Conservation (phyloP, 176 grass and related monocot genomes). For the Chloris gayana region DNA sequence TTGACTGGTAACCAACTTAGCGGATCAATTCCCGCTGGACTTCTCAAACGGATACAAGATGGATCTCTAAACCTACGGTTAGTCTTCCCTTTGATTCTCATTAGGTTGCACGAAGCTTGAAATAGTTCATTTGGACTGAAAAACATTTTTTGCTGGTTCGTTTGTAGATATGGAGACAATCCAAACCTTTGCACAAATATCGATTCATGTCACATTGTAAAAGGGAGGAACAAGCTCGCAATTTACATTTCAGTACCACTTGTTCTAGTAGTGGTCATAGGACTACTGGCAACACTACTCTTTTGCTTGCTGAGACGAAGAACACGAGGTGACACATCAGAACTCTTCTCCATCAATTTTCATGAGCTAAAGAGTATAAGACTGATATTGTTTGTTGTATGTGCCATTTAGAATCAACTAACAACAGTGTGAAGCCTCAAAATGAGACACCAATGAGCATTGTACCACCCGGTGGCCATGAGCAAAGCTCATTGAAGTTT, state of each 20-base stretch:
- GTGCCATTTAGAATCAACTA: neutral
- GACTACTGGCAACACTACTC: neutral
- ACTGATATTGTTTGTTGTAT: no score
- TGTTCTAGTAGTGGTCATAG: slow-evolving; percentile 21
- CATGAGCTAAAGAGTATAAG: neutral
- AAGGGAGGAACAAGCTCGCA: slow-evolving; percentile 38
- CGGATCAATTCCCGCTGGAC: slow-evolving; percentile 50
- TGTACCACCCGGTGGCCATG: neutral
- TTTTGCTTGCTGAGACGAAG: slow-evolving; percentile 11
- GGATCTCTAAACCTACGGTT: slow-evolving; percentile 50
- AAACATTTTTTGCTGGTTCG: neutral
- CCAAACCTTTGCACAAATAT: slow-evolving; percentile 33
- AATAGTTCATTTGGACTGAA: no score
- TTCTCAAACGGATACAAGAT: slow-evolving; percentile 45
- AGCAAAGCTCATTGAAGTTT: slow-evolving; percentile 18
- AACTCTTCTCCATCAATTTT: neutral
- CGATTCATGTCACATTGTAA: slow-evolving; percentile 26
- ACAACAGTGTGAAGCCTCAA: slow-evolving; percentile 20
- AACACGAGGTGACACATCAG: slow-evolving; percentile 20
- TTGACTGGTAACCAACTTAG: slow-evolving; percentile 52
- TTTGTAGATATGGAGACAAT: slow-evolving; percentile 44
- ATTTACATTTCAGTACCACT: slow-evolving; percentile 26
- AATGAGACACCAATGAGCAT: neutral
- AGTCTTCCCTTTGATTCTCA: neutral
- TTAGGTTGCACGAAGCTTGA: neutral